These are phyloP conservation scores for Coniella lustricola DNA, from an alignment of 2,329 filamentous ascomycete species.

Conservation along the genomic window DNA sequence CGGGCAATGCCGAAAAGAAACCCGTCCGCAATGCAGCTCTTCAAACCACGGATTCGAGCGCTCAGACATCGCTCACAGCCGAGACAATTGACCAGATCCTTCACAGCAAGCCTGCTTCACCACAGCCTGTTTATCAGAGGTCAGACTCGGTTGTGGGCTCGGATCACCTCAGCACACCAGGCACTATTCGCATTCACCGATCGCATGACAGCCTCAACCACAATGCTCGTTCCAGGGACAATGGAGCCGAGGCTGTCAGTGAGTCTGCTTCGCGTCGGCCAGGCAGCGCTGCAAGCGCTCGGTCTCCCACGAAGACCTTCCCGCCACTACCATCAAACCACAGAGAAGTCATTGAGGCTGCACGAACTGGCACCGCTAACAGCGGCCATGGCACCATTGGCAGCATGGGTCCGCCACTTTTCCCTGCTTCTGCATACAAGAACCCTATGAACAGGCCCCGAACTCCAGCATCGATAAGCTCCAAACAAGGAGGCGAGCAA, in stretches of 20 bases:
- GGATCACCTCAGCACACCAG: constrained; percentile 23
- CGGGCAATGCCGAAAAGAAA: constrained; percentile 45
- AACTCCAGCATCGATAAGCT: constrained; percentile 48
- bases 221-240: constrained; percentile 31
- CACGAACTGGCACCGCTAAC: constrained; percentile 51
- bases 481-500: constrained; percentile 46
- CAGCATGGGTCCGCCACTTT: constrained; percentile 75
- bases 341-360: constrained; percentile 76
- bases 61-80: constrained; percentile 79
- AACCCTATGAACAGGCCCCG: constrained; percentile 43
- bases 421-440: constrained; percentile 66
- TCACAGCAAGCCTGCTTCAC: no score
- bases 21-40: constrained; percentile 31
- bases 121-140: constrained; percentile 27
- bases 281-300: constrained; percentile 65
- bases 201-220: constrained; percentile 46
- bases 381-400: constrained; percentile 31
- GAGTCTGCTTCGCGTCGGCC: constrained; percentile 48
- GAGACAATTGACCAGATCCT: constrained; percentile 74
- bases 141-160: constrained; percentile 26
- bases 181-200: constrained; percentile 35
- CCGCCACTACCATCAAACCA: constrained; percentile 80
- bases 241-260: constrained; percentile 27
- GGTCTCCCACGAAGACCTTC: constrained; percentile 32
- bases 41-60: constrained; percentile 60